Base-by-base conservation (phyloP, 352 stramenopile genomes). In the Phytophthora macrochlamydospora region DNA sequence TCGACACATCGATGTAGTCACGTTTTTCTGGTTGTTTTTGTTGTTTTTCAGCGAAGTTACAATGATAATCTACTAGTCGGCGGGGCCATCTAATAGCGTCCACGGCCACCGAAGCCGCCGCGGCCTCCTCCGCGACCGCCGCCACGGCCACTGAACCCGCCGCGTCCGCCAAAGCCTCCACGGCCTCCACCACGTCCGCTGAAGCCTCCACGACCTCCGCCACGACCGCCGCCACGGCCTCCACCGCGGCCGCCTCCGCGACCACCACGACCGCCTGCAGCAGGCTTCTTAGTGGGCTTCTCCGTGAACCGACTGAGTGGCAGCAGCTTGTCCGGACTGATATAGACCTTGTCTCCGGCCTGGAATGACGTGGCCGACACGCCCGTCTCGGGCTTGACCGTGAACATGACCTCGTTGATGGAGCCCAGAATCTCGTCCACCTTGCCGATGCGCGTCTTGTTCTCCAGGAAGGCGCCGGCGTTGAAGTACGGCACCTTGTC, bases 371-470 rank as follows among this genome's bases (percentile, higher is more conserved):
- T 96, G 4, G 93, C 92, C 52, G 94, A 88, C 38, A 99, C 93
- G 54, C 97, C 97, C 28, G 96, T 71, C 64, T 99, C 96, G 33
- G 97, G 95, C 76, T 99, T 99, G 49, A 99, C 82, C 44, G 96
- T 99, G 78, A 99, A 99, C 83, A 95, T 94, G 56, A 97, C 90
- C 52, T 99, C 85, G 66, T 98, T 97, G 63, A 99, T 98, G 49
- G 96, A 97, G 44, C 97, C 97, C 45, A 99, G 91, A 73, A 99
- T 98, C 83, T 99, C 98, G 78, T 99, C 97, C 30, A 99, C 89
- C 76, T 99, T 99, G 65, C 98, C 98, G 66, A 99, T 98, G 73
- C 98, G 97, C 63, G 94, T 98, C 85, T 99, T 99, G 87, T 99
- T 99, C 74, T 99, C 95, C 3, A 99, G 84, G 87, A 98, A 99